Conservation (phyloP, 371 early-diverging fungal genomes). For the Syncephalis fuscata region DNA sequence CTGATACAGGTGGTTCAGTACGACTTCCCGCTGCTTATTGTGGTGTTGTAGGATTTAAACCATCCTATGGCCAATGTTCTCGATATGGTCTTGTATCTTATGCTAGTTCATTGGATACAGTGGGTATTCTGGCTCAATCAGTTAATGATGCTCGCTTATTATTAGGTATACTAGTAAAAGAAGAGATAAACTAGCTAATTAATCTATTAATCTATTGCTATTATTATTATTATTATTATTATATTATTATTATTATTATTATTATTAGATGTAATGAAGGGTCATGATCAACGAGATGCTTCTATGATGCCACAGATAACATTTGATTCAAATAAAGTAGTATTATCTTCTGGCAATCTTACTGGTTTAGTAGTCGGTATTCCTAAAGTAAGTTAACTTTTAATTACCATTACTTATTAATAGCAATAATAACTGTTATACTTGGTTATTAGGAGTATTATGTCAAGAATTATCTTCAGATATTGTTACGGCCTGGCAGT, state of each 20-base stretch:
- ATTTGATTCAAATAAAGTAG: too few relatives aligned
- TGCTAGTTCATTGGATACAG: slow-evolving; percentile 77
- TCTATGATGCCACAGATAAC: slow-evolving; percentile 19
- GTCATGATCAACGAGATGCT: slow-evolving; percentile 37
- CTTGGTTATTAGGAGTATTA: slow-evolving; percentile 28
- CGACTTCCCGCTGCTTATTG: slow-evolving; percentile 88
- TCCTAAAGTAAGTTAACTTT: slow-evolving; percentile 23
- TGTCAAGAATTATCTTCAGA: slow-evolving; percentile 43
- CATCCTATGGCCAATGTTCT: slow-evolving; percentile 75
- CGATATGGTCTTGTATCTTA: slow-evolving; percentile 77
- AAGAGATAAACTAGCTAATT: background rate
- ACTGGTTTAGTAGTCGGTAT: slow-evolving; percentile 50
- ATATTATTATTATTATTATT: too few relatives aligned
- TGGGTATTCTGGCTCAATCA: slow-evolving; percentile 56
- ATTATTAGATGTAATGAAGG: slow-evolving; percentile 27
- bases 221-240: too few relatives aligned
- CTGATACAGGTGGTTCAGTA: slow-evolving; percentile 92
- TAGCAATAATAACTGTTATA: background rate
- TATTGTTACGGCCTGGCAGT: slow-evolving; percentile 37
- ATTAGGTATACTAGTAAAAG: slow-evolving; percentile 29
- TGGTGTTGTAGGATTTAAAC: slow-evolving; percentile 86
- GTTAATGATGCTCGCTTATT: slow-evolving; percentile 31
- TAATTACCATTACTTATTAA: background rate
- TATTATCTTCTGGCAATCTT: slow-evolving; percentile 11
- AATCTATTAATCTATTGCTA: too few relatives aligned